phyloP scores from a whole-genome alignment of 306 rosid species.

The Cicer cuneatum region DNA sequence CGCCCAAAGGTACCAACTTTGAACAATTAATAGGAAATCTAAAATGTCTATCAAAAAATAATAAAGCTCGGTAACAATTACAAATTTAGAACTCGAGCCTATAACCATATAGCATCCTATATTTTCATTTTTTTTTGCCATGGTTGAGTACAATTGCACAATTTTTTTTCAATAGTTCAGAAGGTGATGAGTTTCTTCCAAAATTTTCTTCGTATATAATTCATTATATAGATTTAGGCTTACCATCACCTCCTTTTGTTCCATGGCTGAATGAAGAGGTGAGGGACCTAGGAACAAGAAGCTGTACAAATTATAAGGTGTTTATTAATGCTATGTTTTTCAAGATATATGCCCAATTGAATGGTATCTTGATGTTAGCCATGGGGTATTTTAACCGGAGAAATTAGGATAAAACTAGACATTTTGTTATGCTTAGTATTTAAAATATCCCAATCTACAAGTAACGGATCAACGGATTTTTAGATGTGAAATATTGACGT shows the following conservation, averaged over 20 bases:
- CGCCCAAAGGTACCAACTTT: too few species aligned
- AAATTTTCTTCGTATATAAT: neutral
- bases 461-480: conserved; percentile 36
- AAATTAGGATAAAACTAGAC: conserved; percentile 8
- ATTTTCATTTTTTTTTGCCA: neutral
- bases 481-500: conserved; percentile 30
- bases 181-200: neutral
- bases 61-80: neutral
- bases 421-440: conserved; percentile 24
- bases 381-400: conserved; percentile 37
- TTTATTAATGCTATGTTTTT: conserved; percentile 26
- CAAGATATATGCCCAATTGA: conserved; percentile 18
- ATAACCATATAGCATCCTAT: conserved; percentile 1
- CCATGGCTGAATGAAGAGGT: conserved; percentile 53
- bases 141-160: neutral
- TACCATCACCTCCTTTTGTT: conserved; percentile 42
- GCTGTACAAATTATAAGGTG: conserved; percentile 19
- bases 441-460: neutral
- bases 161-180: neutral
- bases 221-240: neutral
- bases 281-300: conserved; percentile 23
- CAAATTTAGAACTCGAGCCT: neutral
- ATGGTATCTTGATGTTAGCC: conserved; percentile 12
- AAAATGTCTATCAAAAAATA: neutral
- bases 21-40: too few species aligned